phyloP scores from a whole-genome alignment of 495 filamentous ascomycete species.

The Diplogelasinospora grovesii region DNA sequence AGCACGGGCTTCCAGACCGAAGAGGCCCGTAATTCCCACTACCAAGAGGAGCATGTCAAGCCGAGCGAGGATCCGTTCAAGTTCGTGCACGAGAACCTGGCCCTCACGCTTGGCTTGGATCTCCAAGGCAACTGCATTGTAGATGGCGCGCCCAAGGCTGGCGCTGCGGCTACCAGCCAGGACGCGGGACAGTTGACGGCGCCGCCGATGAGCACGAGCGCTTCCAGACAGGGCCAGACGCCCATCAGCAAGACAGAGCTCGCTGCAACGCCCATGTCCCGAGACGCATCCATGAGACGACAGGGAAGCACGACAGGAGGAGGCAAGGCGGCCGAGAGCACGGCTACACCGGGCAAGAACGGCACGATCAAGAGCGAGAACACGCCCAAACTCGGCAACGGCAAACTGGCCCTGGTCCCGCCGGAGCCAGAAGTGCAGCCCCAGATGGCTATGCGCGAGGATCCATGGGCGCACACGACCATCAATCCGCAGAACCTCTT shows the following conservation, averaged over 20 bases:
- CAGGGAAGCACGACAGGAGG: conserved; percentile 33
- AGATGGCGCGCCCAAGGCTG: conserved; percentile 8
- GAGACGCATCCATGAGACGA: conserved; percentile 38
- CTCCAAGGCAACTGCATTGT: conserved; percentile 34
- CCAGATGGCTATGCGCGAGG: conserved; percentile 15
- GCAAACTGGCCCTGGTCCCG: conserved; percentile 7
- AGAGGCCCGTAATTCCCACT: conserved; percentile 45
- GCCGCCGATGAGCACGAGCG: conserved; percentile 24
- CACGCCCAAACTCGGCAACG: conserved; percentile 14
- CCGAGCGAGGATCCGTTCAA: conserved; percentile 46
- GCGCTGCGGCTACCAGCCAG: neutral
- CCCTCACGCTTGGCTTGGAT: conserved; percentile 39
- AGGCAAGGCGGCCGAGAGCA: conserved; percentile 19
- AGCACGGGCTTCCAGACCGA: conserved; percentile 47
- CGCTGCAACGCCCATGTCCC: conserved; percentile 39
- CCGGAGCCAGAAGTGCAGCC: conserved; percentile 14
- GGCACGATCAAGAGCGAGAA: conserved; percentile 20
- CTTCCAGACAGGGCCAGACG: conserved; percentile 41
- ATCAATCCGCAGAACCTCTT: conserved; percentile 43
- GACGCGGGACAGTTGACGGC: conserved; percentile 13
- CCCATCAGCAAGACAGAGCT: conserved; percentile 29
- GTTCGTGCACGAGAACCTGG: conserved; percentile 42
- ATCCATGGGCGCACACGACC: conserved; percentile 32
- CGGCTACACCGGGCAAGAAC: conserved; percentile 21
- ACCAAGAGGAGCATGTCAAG: conserved; percentile 47